A percentile compares a stretch with the other conserved stretches of the same genome.
phyloP scores from a whole-genome alignment of 768 basidiomycete genomes.

The Termitomyces titanicus region DNA sequence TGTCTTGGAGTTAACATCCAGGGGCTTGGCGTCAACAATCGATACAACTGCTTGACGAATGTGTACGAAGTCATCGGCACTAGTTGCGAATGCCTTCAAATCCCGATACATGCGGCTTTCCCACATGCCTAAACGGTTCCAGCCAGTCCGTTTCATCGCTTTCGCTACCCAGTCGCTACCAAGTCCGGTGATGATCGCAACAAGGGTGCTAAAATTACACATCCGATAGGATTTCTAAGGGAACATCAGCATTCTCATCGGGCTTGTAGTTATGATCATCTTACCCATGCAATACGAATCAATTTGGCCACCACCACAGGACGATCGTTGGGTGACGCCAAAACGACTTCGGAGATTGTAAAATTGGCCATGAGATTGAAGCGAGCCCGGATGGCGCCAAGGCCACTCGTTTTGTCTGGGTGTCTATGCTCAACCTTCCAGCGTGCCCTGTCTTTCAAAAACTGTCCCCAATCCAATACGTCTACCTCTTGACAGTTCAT shows the following conservation, averaged over 20 bases:
- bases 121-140: slow-evolving; percentile 63
- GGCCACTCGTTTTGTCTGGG: slow-evolving; percentile 62
- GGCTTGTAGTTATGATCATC: slow-evolving; percentile 21
- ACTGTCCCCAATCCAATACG: slow-evolving; percentile 81
- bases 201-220: slow-evolving; percentile 75
- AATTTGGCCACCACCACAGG: slow-evolving; percentile 70
- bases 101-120: slow-evolving; percentile 74
- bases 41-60: slow-evolving; percentile 64
- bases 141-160: slow-evolving; percentile 59
- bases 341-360: slow-evolving; percentile 73
- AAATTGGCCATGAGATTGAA: slow-evolving; percentile 87
- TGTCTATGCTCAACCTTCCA: slow-evolving; percentile 61
- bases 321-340: slow-evolving; percentile 67
- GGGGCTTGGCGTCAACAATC: slow-evolving; percentile 63
- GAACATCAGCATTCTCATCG: slow-evolving; percentile 2
- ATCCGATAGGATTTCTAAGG: slow-evolving; percentile 74
- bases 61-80: slow-evolving; percentile 67
- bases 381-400: slow-evolving; percentile 72
- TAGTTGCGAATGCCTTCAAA: slow-evolving; percentile 62
- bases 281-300: slow-evolving; percentile 81
- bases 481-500: slow-evolving; percentile 58
- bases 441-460: slow-evolving; percentile 68
- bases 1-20: slow-evolving; percentile 50
- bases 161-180: slow-evolving; percentile 63
- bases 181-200: slow-evolving; percentile 77